A percentile compares a stretch with the other conserved stretches of the same genome.
phyloP scores from a whole-genome alignment of 805 yeast genomes.

The Naumovozyma castellii region DNA sequence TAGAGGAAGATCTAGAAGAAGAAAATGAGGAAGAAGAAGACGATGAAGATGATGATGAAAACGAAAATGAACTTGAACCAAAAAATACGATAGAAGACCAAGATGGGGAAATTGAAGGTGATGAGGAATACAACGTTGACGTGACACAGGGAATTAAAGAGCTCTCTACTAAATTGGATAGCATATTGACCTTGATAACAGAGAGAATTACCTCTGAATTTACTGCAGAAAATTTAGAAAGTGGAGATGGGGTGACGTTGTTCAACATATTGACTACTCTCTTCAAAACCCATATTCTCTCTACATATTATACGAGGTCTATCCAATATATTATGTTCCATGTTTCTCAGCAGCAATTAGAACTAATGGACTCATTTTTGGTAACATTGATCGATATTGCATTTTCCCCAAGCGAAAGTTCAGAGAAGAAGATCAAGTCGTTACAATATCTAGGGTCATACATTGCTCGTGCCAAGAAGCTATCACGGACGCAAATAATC shows the following conservation, averaged over 20 bases:
- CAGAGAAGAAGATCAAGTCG: constrained; percentile 75
- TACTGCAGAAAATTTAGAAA: constrained; percentile 40
- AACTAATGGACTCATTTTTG: constrained; percentile 74
- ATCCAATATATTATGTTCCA: constrained; percentile 79
- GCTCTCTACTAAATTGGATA: constrained; percentile 62
- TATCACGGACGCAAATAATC: constrained; percentile 62
- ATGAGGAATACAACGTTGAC: constrained; percentile 41
- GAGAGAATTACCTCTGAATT: constrained; percentile 40
- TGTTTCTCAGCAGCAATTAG: constrained; percentile 71
- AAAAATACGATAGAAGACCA: constrained; percentile 18
- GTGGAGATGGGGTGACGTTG: constrained; percentile 56
- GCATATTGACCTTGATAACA: constrained; percentile 51
- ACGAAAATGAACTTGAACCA: constrained; percentile 24
- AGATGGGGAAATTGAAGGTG: constrained; percentile 30
- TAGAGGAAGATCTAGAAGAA: constrained; percentile 45
- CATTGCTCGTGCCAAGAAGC: constrained; percentile 73
- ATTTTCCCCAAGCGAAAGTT: constrained; percentile 55
- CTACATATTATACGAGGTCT: constrained; percentile 85
- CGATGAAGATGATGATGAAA: constrained; percentile 27
- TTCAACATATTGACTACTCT: constrained; percentile 67
- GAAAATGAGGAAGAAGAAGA: constrained; percentile 30
- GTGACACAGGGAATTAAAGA: constrained; percentile 40
- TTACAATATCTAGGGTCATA: constrained; percentile 87
- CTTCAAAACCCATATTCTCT: constrained; percentile 73
- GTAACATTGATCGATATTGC: constrained; percentile 77